Conservation (phyloP, 257 asterid species). For the Prunella vulgaris region DNA sequence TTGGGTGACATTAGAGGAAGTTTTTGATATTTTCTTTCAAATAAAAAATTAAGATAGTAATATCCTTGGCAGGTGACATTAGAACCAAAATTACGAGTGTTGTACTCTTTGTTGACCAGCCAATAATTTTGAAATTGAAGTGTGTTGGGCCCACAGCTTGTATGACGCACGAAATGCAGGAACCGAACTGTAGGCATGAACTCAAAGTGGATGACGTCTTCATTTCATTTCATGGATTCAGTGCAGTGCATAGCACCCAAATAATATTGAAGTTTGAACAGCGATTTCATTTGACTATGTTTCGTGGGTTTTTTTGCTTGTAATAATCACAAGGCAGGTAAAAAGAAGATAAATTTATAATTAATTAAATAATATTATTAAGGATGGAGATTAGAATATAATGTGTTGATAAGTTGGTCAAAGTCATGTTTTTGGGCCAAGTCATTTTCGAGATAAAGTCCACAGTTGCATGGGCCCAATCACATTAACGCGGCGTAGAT, state of each 20-base stretch:
- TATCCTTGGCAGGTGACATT: not conserved
- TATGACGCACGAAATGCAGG: slow-evolving; percentile 24
- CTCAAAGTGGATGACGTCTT: slow-evolving; percentile 18
- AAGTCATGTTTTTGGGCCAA: slow-evolving; percentile 8
- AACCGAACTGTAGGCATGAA: slow-evolving; percentile 1
- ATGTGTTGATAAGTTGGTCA: slow-evolving; percentile 24
- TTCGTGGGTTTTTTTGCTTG: slow-evolving; percentile 12
- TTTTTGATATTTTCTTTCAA: not conserved
- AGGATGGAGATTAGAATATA: slow-evolving; percentile 21
- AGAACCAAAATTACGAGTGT: slow-evolving; percentile 3
- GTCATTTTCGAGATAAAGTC: slow-evolving; percentile 22
- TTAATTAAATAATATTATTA: not conserved
- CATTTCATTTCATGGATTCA: not conserved
- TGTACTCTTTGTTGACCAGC: slow-evolving; percentile 18
- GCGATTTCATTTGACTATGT: slow-evolving; percentile 23
- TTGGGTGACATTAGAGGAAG: no score
- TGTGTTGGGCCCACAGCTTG: slow-evolving; percentile 11
- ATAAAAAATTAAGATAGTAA: not conserved
- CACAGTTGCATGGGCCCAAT: not conserved
- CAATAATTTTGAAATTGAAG: slow-evolving; percentile 6
- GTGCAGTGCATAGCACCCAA: slow-evolving; percentile 3
- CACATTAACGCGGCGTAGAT: not conserved
- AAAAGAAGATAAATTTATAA: slow-evolving; percentile 20
- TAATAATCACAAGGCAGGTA: slow-evolving; percentile 35
- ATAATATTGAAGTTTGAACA: slow-evolving; percentile 13